Evolutionary conservation across 1,139 yeast genomes (phyloP), one percentile per base, ranked within the genome.

Genomic region (Williopsis jadinii): DNA sequence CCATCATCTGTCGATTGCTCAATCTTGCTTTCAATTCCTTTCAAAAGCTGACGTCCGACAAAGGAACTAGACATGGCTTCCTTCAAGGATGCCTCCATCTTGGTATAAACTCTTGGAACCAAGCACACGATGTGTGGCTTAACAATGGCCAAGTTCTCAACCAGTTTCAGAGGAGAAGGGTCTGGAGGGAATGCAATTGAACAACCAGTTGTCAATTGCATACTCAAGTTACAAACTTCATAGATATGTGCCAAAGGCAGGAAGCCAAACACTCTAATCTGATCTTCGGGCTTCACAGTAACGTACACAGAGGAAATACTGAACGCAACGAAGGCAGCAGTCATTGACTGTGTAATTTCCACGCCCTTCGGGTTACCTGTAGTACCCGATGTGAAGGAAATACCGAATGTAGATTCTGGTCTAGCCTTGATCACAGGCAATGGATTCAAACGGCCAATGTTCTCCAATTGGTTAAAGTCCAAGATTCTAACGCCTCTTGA

Each of bases 91-190:
- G 58, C 70, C 52, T 79, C 86, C 42, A 80, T 62, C 55, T 77
- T 72, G 43, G 79, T 72, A 53, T 70, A 73, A 3, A 80, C 72
- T 46, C 87, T 66, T 5, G 87, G 87, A 36, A 80, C 87, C 49
- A 73, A 69, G 32, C 72, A 60, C 56, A 78, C 63, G 36, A 60
- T 58, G 36, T 66, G 58, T 4, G 85, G 85, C 53, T 73, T 74
- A 49, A 68, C 63, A 13, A 63, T 47, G 45, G 64, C 64, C 56
- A 79, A 63, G 51, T 80, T 84, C 32, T 76, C 80, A 48, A 78
- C 55, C 39, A 77, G 50, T 32, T 60, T 44, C 30, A 40, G 13
- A 6, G 65, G 66, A 8, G 50, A 42, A 5, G 58, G 52, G 26
- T 54, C 51, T 30, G 54, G 60, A 12, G 77, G 76, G 52, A 67